These are phyloP conservation scores for Catunica adiposa DNA, from an alignment of 2,329 filamentous ascomycete genomes.

Conservation along the genomic window DNA sequence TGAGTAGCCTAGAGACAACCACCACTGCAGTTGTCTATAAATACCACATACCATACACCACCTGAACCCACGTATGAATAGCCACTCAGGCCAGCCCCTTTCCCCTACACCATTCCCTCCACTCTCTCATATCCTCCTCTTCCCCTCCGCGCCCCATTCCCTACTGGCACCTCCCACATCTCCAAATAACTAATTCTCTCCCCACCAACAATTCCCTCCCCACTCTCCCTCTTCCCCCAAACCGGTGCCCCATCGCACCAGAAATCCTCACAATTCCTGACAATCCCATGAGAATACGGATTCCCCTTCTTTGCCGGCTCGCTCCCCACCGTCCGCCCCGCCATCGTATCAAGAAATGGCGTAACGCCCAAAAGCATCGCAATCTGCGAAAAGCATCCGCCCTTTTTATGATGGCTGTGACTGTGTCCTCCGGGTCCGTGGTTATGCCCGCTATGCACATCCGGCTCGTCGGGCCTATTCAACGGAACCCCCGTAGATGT, in stretches of 20 bases:
- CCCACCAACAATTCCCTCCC: constrained; percentile 61
- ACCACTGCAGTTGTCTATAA: too few relatives aligned
- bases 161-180: constrained; percentile 70
- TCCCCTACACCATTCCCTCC: constrained; percentile 27
- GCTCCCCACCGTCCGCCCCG: constrained; percentile 43
- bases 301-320: constrained; percentile 42
- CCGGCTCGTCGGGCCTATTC: constrained; percentile 37
- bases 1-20: too few relatives aligned
- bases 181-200: constrained; percentile 69
- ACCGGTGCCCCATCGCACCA: constrained; percentile 81
- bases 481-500: constrained; percentile 63
- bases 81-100: too few relatives aligned
- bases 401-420: constrained; percentile 28
- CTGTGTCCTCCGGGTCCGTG: too few relatives aligned
- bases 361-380: constrained; percentile 76
- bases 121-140: constrained; percentile 47
- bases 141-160: constrained; percentile 40
- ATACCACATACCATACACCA: too few relatives aligned
- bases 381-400: constrained; percentile 62
- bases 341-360: constrained; percentile 83
- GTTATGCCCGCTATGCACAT: constrained; percentile 27
- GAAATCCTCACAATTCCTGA: constrained; percentile 91
- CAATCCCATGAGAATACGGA: constrained; percentile 65
- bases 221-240: constrained; percentile 58
- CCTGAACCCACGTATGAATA: too few relatives aligned